Base-by-base conservation (phyloP, 2,329 filamentous ascomycete genomes). In the Xylaria sp. region DNA sequence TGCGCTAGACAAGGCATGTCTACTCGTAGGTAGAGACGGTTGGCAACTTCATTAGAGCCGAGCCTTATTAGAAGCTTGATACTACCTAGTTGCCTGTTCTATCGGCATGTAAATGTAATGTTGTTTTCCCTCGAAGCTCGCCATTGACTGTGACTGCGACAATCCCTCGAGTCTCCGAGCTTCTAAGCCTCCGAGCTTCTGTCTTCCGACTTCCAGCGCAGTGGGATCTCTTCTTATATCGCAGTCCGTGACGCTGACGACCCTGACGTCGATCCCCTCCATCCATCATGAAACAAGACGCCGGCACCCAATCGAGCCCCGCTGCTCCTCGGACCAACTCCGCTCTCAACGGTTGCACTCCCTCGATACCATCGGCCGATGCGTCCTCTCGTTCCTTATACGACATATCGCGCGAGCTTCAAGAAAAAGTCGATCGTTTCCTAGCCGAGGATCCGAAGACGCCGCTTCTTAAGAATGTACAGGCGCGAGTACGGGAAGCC, bases 401-500 rank as follows among this genome's bases (percentile, higher is more conserved):
- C 55, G 59, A 62, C 54, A 48, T 63, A 39, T 68, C 63, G 52
- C 57, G 61, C 48, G 60, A 79, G 65, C 77, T 90, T 63, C 80
- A 85, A 66, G 74, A 74, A 63, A 83, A 83, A 72, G 78, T 95
- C 61, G 76, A 83, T 53, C 77, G 79, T 23, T 92, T 96, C 70
- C 78, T 95, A 58, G 63, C 61, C 39, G 53, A 62, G 46, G 78
- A 78, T 52, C 80, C 85, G 64, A 74, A 83, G 37, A 78, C 83
- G 1, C n/a, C 49, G 60, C 74, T 83, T 50, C 75, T 92, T 59
- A 78, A 76, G 66, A 79, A 79, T 58, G 84, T 92, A 34, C 92
- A 97, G 76, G 75, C 78, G 59, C 92, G 94, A 78, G 89, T 90
- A 51, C 83, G 85, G 62, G 78, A 84, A 56, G 88, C 91, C 23